phyloP scores from a whole-genome alignment of 108 stramenopile genomes.

The Cyclotella kingstonii region DNA sequence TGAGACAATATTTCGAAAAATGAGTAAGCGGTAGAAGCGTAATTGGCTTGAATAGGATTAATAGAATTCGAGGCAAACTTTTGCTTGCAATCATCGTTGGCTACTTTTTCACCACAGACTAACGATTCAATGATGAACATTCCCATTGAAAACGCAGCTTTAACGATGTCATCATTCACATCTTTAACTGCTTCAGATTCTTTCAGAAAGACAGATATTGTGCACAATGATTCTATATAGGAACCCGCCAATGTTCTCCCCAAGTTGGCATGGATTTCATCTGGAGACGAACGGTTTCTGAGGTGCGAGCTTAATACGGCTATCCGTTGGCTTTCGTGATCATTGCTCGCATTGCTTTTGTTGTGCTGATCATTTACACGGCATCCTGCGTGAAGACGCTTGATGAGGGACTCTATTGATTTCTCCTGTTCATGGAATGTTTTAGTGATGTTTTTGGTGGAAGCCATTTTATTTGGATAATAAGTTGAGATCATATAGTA shows the following conservation, averaged over 20 bases:
- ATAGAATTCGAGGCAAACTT: background rate
- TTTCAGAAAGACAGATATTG: background rate
- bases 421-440: no score
- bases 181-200: background rate
- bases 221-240: slow-evolving; percentile 16
- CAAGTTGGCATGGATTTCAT: slow-evolving; percentile 32
- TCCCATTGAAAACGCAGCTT: slow-evolving; percentile 9
- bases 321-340: background rate
- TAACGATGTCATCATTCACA: background rate
- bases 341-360: background rate
- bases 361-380: slow-evolving; percentile 11
- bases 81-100: slow-evolving; percentile 3
- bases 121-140: slow-evolving; percentile 14
- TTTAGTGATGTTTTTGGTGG: no score
- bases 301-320: slow-evolving; percentile 5
- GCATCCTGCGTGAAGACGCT: slow-evolving; percentile 34
- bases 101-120: slow-evolving; percentile 17
- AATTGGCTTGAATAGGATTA: slow-evolving; percentile 9
- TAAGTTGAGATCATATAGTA: no score
- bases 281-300: slow-evolving; percentile 24
- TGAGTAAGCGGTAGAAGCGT: slow-evolving; percentile 24
- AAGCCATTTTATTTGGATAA: no score
- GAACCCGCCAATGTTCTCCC: slow-evolving; percentile 27
- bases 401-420: slow-evolving; percentile 22
- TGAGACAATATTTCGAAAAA: slow-evolving; percentile 16